Evolutionary conservation across 345 rosid genomes (phyloP).

Genomic region (Excoecaria cochinchinensis): DNA sequence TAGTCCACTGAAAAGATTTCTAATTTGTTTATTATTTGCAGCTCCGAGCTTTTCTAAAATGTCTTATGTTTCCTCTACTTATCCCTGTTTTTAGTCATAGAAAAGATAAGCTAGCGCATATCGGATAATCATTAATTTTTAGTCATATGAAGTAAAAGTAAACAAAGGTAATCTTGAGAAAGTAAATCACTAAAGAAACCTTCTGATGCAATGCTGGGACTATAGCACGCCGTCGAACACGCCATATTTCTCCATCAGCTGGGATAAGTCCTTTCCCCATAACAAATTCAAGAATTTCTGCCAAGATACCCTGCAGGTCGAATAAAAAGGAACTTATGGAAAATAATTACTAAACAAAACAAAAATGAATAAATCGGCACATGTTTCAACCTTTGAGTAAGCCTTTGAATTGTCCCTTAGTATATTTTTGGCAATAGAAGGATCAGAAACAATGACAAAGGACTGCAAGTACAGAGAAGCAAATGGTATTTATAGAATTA

Average conservation of each 20-base stretch:
- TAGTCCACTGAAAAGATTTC: neutral
- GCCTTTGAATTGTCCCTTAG: conserved; percentile 75
- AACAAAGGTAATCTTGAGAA: neutral
- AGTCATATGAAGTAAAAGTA: neutral
- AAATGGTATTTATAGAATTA: conserved; percentile 9
- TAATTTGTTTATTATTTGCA: neutral
- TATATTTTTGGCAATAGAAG: conserved; percentile 85
- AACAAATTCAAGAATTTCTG: conserved; percentile 93
- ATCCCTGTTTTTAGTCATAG: neutral
- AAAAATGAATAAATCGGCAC: neutral
- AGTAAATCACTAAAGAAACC: conserved; percentile 37
- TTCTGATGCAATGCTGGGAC: conserved; percentile 94
- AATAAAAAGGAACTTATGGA: conserved; percentile 15
- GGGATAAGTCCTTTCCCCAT: conserved; percentile 98
- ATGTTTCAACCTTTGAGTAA: conserved; percentile 69
- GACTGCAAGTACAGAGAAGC: conserved; percentile 51
- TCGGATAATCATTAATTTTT: neutral
- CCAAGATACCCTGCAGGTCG: conserved; percentile 73
- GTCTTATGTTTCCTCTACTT: neutral
- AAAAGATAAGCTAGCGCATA: neutral
- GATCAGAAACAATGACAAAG: conserved; percentile 90
- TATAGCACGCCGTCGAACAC: conserved; percentile 82
- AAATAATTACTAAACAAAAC: neutral
- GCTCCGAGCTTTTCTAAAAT: neutral
- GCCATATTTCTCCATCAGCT: conserved; percentile 96